Evolutionary conservation across 2,329 filamentous ascomycete genomes (phyloP).

Genomic region (Fusarium sp.): DNA sequence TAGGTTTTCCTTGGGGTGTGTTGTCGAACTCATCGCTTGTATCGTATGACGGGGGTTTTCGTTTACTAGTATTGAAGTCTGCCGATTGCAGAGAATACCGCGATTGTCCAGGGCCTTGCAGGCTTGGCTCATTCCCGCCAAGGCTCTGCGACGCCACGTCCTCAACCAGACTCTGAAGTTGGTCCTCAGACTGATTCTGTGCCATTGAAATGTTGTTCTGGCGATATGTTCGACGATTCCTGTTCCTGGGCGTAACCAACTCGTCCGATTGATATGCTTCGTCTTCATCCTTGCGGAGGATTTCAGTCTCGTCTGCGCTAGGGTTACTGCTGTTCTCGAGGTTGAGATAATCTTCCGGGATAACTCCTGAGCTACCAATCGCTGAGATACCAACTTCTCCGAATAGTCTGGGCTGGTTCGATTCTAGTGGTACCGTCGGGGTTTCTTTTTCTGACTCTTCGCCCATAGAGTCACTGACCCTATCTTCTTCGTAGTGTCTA

Average conservation of each 20-base stretch:
- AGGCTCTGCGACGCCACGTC: constrained; percentile 66
- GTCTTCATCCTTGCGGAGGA: constrained; percentile 56
- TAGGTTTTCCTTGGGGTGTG: constrained; percentile 54
- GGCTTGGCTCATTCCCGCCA: constrained; percentile 55
- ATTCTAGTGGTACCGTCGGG: constrained; percentile 68
- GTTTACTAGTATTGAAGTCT: constrained; percentile 63
- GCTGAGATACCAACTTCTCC: constrained; percentile 66
- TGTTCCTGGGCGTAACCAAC: constrained; percentile 44
- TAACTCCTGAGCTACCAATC: constrained; percentile 62
- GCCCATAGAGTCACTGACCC: constrained; percentile 55
- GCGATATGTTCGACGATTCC: constrained; percentile 34
- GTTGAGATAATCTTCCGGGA: constrained; percentile 60
- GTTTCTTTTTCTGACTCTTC: constrained; percentile 87
- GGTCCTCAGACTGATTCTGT: constrained; percentile 57
- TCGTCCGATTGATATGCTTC: constrained; percentile 57
- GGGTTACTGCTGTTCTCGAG: constrained; percentile 56
- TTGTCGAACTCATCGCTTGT: constrained; percentile 62
- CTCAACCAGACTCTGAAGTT: constrained; percentile 62
- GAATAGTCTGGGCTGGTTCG: constrained; percentile 57
- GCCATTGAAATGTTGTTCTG: constrained; percentile 51
- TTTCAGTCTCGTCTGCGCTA: constrained; percentile 52
- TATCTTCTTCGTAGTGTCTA: constrained; percentile 49
- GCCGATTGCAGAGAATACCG: constrained; percentile 40
- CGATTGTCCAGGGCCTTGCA: constrained; percentile 30
- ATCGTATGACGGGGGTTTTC: constrained; percentile 61